Conservation (phyloP, 495 filamentous ascomycete genomes). For the Daldinia vernicosa region DNA sequence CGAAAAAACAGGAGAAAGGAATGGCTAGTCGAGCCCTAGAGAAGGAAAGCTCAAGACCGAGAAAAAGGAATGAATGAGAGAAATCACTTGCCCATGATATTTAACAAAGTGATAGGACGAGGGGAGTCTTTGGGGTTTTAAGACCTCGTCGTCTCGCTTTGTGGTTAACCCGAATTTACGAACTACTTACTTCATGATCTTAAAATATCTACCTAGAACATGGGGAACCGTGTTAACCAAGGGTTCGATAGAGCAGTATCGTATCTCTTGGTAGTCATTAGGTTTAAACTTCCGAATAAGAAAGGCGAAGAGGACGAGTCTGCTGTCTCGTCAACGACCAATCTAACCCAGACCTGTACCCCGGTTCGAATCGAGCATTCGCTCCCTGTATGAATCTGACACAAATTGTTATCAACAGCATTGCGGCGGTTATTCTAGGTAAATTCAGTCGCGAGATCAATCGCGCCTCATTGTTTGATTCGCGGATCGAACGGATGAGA, state of each 20-base stretch:
- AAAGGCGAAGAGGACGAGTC: conserved; percentile 4
- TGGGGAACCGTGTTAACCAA: neutral
- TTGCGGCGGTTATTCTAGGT: neutral
- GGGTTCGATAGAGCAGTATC: neutral
- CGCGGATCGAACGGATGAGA: neutral
- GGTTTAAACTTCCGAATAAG: conserved; percentile 4
- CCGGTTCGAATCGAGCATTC: neutral
- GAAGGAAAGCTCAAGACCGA: conserved; percentile 20
- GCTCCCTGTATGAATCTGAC: neutral
- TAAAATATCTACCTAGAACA: conserved; percentile 13
- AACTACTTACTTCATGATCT: conserved; percentile 5
- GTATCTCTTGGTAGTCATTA: neutral
- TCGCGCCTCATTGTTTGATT: neutral
- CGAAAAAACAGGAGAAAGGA: conserved; percentile 17
- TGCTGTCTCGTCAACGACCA: neutral
- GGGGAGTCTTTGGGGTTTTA: conserved; percentile 15
- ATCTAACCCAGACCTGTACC: conserved; percentile 31
- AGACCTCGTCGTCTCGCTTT: neutral
- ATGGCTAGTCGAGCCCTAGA: conserved; percentile 24
- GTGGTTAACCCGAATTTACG: neutral
- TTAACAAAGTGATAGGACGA: neutral
- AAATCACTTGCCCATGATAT: conserved; percentile 18
- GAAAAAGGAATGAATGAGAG: conserved; percentile 25
- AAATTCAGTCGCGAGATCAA: neutral
- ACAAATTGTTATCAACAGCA: neutral